phyloP scores from a whole-genome alignment of 306 rosid genomes.

The Vigna unguiculata region DNA sequence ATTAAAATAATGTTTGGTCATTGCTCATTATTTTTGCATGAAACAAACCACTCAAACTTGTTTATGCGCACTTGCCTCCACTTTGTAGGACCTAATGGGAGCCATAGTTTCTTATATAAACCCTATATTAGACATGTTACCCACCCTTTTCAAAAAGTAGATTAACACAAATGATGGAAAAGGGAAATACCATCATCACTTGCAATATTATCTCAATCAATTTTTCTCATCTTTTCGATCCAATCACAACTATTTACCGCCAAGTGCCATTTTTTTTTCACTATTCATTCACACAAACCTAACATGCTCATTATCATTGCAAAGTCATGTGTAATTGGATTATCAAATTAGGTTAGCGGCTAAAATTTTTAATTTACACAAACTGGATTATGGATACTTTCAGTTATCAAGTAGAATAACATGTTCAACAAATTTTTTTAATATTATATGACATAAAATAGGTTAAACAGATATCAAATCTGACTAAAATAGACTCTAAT shows the following conservation, averaged over 20 bases:
- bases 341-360: no score
- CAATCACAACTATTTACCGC: constrained; percentile 21
- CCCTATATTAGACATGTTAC: constrained; percentile 23
- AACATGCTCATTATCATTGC: constrained; percentile 24
- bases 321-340: neutral
- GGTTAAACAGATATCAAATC: no score
- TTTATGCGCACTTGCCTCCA: constrained; percentile 45
- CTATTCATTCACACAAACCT: constrained; percentile 19
- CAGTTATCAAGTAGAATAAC: no score
- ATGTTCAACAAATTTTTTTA: no score
- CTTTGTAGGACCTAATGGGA: constrained; percentile 39
- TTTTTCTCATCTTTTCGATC: constrained; percentile 18
- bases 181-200: constrained; percentile 29
- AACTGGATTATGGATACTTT: no score
- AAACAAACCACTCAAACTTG: constrained; percentile 43
- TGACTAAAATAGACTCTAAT: no score
- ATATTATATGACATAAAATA: no score
- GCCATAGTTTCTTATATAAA: constrained; percentile 18
- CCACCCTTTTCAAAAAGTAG: constrained; percentile 41
- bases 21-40: constrained; percentile 40
- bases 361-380: no score
- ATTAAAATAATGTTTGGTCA: constrained; percentile 23
- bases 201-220: constrained; percentile 31
- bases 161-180: constrained; percentile 44
- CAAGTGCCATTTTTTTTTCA: neutral